Base-by-base conservation (phyloP, 129 eudicot genomes). In the Artemisia tridentata region DNA sequence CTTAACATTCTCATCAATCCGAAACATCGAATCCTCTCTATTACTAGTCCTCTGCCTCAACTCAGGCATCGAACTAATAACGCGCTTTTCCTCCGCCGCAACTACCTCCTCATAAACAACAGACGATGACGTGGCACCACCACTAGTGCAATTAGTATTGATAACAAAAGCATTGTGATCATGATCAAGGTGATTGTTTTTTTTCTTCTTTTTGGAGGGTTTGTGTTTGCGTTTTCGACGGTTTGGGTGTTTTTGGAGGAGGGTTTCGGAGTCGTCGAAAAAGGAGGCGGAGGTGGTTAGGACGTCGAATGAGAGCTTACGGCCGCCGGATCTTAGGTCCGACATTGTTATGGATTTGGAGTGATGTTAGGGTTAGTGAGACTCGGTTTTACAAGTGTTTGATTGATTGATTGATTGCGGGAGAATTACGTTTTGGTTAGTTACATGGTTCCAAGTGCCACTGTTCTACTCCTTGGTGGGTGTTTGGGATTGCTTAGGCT, bases 31-130 rank as follows among this genome's bases (percentile, higher is more conserved):
- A 59, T 60, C 79, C 65, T 63, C 74, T 0, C 53, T 75, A 21
- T 55, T 76, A 76, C 74, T 79, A 82, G 57, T 86, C 79, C 96
- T 75, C 79, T 84, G 92, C 77, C 96, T 78, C 86, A 89, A 67
- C 83, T 81, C 89, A 21, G 74, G 76, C 0, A 72, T 79, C 43
- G 78, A 77, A 77, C 78, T 63, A 62, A 67, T 74, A 29, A 65
- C 77, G 20, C 78, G 38, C 3, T 64, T 62, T 62, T 86, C 87
- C 72, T 57, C 71, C 63, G 62, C 18, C 71, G 75, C 74, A 63
- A 48, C 43, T 5, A 71, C 73, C 43, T 74, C 72, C 84, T 85
- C 91, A 61, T 75, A 80, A 41, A 68, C 76, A 69, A 76, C 84
- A 65, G 72, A 57, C 38, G 81, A 70, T 78, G 69, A 61, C 62